Base-by-base conservation (phyloP, 768 basidiomycete genomes). In the Pholiota microspora region DNA sequence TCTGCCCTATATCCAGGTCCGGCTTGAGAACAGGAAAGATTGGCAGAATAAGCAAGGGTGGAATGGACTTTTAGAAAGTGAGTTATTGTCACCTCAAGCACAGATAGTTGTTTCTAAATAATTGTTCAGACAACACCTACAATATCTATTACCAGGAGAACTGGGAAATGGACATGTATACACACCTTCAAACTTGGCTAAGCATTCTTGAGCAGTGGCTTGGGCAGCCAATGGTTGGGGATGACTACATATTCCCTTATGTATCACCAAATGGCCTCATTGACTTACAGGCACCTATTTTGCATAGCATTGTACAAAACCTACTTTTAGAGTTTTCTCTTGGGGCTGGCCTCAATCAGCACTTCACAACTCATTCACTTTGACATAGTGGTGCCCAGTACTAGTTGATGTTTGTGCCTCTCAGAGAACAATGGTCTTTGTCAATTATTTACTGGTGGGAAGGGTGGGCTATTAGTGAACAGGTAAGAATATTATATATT, bases 361-460 rank as follows among this genome's bases (percentile, higher is more conserved):
- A 35, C 10, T 45, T 57, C 32, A 62, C 67, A 3, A 69, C 68
- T 2, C 69, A 71, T 45, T 69, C 62, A 38, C 69, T 69, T 44
- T 64, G 64, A 10, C 53, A 64, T 18, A 68, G 71, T 15, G 71
- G 71, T 3, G 67, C 67, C 6, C 69, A 71, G 52, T 72, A 71
- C 35, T 57, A 59, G 0, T 69, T 71, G 51, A 70, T 71, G 62
- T 69, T 61, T 57, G 69, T 69, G 1, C 71, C 66, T 0, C 40
- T 69, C 23, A 34, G 49, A 15, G 8, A 51, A 16, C 53, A 61
- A 10, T 74, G 72, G 70, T 51, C 63, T 0, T 44, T 72, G 25
- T 48, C 52, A 2, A 50, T 51, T 16, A 62, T 71, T 21, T 51
- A 54, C 7, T 70, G 68, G 70, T 71, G 70, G 69, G 70, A 67